phyloP scores from a whole-genome alignment of 495 filamentous ascomycete genomes.

The Talaromyces adpressus region DNA sequence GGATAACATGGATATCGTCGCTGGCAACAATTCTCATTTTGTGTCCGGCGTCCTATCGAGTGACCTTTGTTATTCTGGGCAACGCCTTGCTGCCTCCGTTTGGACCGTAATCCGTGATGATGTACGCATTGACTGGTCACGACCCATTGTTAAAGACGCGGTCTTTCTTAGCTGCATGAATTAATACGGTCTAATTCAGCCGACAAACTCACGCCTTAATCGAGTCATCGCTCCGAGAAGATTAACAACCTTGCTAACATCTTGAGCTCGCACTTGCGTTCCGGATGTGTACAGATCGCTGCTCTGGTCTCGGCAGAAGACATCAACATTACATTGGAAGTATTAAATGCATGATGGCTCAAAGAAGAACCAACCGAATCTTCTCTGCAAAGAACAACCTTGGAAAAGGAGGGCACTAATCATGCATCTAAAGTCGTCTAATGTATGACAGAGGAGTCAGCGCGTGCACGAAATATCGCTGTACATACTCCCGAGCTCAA shows the following conservation, averaged over 20 bases:
- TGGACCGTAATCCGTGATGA: neutral
- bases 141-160: neutral
- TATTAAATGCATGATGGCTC: neutral
- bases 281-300: neutral
- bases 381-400: neutral
- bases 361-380: neutral
- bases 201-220: neutral
- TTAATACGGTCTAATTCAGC: neutral
- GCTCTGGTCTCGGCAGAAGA: neutral
- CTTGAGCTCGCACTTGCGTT: neutral
- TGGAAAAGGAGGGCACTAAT: neutral
- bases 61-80: neutral
- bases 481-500: conserved; percentile 1
- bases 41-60: neutral
- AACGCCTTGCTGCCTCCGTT: neutral
- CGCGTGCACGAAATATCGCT: conserved; percentile 2
- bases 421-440: neutral
- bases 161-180: neutral
- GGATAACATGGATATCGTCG: neutral
- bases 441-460: conserved; percentile 4
- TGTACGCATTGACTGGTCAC: neutral
- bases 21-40: neutral
- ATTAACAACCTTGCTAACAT: neutral
- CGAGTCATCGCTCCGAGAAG: neutral
- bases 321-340: neutral